These are phyloP conservation scores for Paxillus rubicundulus DNA, from an alignment of 768 basidiomycete species.

Conservation along the genomic window DNA sequence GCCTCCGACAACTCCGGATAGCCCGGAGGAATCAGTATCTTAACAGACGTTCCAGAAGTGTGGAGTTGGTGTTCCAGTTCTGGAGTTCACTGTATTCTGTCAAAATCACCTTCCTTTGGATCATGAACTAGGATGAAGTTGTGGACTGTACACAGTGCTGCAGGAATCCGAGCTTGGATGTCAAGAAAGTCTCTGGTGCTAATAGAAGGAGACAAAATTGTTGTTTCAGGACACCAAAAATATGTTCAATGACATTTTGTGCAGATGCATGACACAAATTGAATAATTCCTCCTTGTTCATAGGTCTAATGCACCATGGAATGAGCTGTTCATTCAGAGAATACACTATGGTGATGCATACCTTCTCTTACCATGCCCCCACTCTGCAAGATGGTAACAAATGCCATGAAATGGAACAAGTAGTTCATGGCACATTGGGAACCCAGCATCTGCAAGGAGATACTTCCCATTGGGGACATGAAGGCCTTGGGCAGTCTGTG, in stretches of 20 bases:
- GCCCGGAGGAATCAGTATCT: too few species aligned
- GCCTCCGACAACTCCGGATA: too few species aligned
- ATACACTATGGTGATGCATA: not conserved
- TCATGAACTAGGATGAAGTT: conserved; percentile 14
- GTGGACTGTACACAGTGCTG: conserved; percentile 22
- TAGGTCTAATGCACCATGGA: conserved; percentile 5
- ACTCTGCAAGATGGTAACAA: conserved; percentile 39
- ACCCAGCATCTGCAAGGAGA: conserved; percentile 22
- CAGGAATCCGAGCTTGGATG: conserved; percentile 22
- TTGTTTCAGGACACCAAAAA: conserved; percentile 14
- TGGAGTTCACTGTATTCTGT: too few species aligned
- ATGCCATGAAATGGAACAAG: conserved; percentile 38
- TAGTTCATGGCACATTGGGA: conserved; percentile 14
- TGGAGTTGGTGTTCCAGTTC: too few species aligned
- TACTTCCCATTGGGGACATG: conserved; percentile 32
- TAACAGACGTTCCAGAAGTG: too few species aligned
- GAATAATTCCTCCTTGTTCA: conserved; percentile 18
- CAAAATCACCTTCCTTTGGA: too few species aligned
- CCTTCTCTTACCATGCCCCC: conserved; percentile 8
- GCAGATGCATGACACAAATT: conserved; percentile 24
- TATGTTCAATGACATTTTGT: not conserved
- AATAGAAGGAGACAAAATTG: conserved; percentile 13
- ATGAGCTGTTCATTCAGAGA: not conserved
- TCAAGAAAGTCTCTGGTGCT: conserved; percentile 7
- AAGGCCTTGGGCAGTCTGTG: conserved; percentile 27